Evolutionary conservation across 2,329 filamentous ascomycete species (phyloP), one percentile per base, ranked within the genome.

Genomic region (Aureobasidium mangrovei): DNA sequence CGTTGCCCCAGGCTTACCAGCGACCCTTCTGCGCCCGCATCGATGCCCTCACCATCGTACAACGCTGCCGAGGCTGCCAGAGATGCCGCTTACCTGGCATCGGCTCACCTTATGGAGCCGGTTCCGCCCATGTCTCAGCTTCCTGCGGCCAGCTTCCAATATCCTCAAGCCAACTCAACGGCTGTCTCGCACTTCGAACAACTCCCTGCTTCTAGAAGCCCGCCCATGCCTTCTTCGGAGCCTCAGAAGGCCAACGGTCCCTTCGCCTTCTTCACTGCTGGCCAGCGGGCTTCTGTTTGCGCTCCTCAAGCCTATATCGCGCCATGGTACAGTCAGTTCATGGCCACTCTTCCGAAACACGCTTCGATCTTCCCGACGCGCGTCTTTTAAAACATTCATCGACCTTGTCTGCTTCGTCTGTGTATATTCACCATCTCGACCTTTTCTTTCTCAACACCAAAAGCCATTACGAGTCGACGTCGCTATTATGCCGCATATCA

Each of bases 1-100:
- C 78, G 82, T 59, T 96, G 91, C 75, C 76, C 84, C 32, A 76
- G 77, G 60, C 89, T 96, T 69, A 94, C 85, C 27, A 72, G 60
- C 43, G 54, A 53, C 27, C 59, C 67, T 56, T 74, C 70, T 45
- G 76, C 67, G 65, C 69, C 74, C 8, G 40, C 43, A 5, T 43
- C 55, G 32, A 47, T 49, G 28, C 51, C 55, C 33, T 55, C 57
- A 12, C 57, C 57, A 27, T 36, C 57, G 28, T 59, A 59, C 56
- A 57, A 31, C 36, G 53, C 57, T 18, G 51, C 46, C 4, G 57
- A 55, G 26, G 56, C 56, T 29, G 55, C 57, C 10, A 46, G 53
- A 28, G 55, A 59, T 9, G 39, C 42, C 18, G 47, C 49, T 12
- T 59, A 54, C 39, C 41, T 46, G 6, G 39, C 41, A 56, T 27